Evolutionary conservation across 169 alveolate species (phyloP), one percentile per base, ranked within the genome.

Genomic region (Cystoisospora suis): DNA sequence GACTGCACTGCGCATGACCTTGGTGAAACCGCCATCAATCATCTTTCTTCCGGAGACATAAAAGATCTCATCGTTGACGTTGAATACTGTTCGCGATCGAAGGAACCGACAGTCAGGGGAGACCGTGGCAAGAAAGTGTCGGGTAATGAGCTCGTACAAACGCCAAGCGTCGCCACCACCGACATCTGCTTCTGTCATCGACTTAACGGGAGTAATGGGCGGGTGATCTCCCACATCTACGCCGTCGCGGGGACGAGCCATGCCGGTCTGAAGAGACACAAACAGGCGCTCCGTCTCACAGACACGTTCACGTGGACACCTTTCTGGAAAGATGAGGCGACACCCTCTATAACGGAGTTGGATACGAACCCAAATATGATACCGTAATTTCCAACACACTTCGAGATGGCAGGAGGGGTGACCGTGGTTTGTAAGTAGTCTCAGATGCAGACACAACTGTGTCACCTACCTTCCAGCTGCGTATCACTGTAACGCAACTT

Each of bases 171-270:
- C 95, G 0, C 87, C 75, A 46, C 96, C 97, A 0, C 95, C 95
- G 46, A 96, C 92, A 46, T 94, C 94, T 3, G 92, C 93, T 75
- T 89, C 95, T 5, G 96, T 91, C n/a, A 97, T 97, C 23, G 96
- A 93, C 81, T 95, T 53, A 45, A 97, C 97, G 0, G 99, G 99
- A 0, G 99, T 97, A 27, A 98, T 98, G 9, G 99, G 99, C 23
- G 99, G 99, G 90, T 98, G 99, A 88, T 98, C 99, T 0, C 99
- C 99, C 32, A 96, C 98, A 93, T 98, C 99, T 27, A 91, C 90
- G n/a, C 99, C 99, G 69, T 75, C 75, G 5, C 91, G 72, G n/a
- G 91, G 87, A 49, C 46, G 38, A 27, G 85, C 87, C 17, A 87
- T 49, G 5, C 91, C 91, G 45, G 53, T 32, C 86, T 87, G 89